phyloP scores from a whole-genome alignment of 805 yeast species.

The Ogataea pini region DNA sequence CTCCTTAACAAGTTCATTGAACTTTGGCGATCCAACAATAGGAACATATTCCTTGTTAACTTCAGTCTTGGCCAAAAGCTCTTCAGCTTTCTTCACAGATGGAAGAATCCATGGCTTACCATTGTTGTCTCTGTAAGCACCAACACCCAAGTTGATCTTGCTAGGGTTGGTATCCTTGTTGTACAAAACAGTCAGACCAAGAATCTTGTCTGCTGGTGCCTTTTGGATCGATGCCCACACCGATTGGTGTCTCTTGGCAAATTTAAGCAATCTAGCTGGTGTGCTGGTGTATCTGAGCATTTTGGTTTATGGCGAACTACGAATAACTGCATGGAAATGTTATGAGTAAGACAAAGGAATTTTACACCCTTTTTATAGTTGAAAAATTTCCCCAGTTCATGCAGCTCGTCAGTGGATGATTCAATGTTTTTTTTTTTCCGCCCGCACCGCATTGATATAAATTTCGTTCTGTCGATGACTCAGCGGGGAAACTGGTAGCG shows the following conservation, averaged over 20 bases:
- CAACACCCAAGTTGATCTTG: constrained; percentile 70
- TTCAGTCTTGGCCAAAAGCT: constrained; percentile 44
- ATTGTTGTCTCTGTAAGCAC: constrained; percentile 87
- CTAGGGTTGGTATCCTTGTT: constrained; percentile 59
- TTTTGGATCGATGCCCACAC: constrained; percentile 32
- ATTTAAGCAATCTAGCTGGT: constrained; percentile 9
- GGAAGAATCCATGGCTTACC: constrained; percentile 92
- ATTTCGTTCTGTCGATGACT: constrained; percentile 1
- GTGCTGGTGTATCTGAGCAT: constrained; percentile 24
- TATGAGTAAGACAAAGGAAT: no score
- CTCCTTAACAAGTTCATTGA: constrained; percentile 63
- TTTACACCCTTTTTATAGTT: constrained; percentile 4
- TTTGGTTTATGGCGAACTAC: neutral
- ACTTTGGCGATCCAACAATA: constrained; percentile 75
- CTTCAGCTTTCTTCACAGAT: constrained; percentile 67
- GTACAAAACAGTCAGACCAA: constrained; percentile 76
- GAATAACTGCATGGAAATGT: no score
- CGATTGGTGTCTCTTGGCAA: constrained; percentile 27
- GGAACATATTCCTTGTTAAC: constrained; percentile 84
- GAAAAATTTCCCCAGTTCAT: constrained; percentile 7
- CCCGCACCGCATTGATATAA: neutral
- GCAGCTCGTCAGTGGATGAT: constrained; percentile 6
- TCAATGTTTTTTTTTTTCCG: constrained; percentile 4
- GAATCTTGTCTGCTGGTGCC: constrained; percentile 86
- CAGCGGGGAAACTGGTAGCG: neutral